Evolutionary conservation across 2,329 filamentous ascomycete species (phyloP).

Genomic region (Aureobasidium sp.): DNA sequence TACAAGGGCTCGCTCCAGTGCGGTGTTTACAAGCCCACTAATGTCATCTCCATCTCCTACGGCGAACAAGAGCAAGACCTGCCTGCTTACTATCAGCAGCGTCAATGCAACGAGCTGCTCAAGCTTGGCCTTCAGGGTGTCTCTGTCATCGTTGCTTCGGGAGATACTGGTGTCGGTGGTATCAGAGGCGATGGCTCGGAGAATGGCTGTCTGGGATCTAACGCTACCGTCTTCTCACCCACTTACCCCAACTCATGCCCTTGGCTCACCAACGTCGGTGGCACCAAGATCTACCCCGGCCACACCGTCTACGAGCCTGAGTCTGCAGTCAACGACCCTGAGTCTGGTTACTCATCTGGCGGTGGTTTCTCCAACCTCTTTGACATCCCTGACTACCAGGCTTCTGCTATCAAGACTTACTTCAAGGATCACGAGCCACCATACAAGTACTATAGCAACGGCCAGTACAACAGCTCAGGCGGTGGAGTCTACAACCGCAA

Average conservation of each 20-base stretch:
- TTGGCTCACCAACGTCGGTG: constrained; percentile 26
- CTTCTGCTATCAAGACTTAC: constrained; percentile 32
- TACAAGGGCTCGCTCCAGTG: constrained; percentile 34
- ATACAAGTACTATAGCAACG: constrained; percentile 23
- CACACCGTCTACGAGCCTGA: constrained; percentile 17
- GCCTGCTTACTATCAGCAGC: constrained; percentile 47
- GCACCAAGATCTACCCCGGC: constrained; percentile 25
- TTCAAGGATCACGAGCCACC: constrained; percentile 22
- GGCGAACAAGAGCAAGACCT: constrained; percentile 49
- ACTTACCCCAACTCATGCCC: constrained; percentile 25
- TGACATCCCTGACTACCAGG: constrained; percentile 32
- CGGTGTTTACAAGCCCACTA: constrained; percentile 45
- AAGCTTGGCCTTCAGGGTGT: constrained; percentile 47
- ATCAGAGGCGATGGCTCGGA: constrained; percentile 25
- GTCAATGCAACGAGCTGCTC: constrained; percentile 37
- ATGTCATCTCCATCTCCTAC: constrained; percentile 55
- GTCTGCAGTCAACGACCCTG: constrained; percentile 16
- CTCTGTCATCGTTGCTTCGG: constrained; percentile 42
- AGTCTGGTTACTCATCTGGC: constrained; percentile 21
- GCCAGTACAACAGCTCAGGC: constrained; percentile 20
- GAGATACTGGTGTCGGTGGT: constrained; percentile 36
- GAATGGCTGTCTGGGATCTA: constrained; percentile 23
- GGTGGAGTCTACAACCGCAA: constrained; percentile 26
- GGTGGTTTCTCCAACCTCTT: constrained; percentile 34
- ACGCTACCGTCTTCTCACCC: constrained; percentile 23